phyloP scores from a whole-genome alignment of 1,284 basidiomycete species.

The Tilletia indica region DNA sequence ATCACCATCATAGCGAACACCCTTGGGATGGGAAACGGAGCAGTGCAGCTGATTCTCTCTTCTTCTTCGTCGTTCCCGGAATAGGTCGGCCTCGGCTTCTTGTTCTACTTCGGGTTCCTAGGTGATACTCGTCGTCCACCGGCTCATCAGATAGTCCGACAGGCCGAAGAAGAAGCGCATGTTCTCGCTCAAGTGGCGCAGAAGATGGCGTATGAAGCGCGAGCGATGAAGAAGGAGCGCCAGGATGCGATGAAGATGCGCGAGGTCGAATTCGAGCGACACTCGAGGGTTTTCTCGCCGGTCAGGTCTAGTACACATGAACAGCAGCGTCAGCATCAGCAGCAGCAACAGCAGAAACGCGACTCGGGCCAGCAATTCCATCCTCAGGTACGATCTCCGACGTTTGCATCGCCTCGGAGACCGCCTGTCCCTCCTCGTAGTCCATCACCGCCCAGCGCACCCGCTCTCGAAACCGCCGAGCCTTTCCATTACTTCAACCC shows the following conservation, averaged over 20 bases:
- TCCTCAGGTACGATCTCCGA: too few relatives aligned
- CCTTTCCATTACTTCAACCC: too few relatives aligned
- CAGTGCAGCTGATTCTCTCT: not conserved
- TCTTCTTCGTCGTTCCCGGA: not conserved
- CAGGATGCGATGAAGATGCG: not conserved
- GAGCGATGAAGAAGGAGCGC: not conserved
- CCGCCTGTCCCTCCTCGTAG: not conserved
- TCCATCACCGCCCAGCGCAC: too few relatives aligned
- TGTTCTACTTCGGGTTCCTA: not conserved
- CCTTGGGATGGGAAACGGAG: not conserved
- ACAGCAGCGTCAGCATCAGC: too few relatives aligned
- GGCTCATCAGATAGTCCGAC: not conserved
- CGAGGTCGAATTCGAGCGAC: too few relatives aligned
- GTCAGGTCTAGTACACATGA: too few relatives aligned
- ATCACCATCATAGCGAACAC: not conserved
- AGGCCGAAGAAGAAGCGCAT: slow-evolving; percentile 1
- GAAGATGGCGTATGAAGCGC: not conserved
- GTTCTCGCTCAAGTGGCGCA: slow-evolving; percentile 4
- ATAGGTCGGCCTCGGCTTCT: not conserved
- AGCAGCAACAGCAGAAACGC: not conserved
- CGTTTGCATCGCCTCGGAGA: not conserved
- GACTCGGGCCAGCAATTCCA: too few relatives aligned
- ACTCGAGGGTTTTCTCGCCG: too few relatives aligned
- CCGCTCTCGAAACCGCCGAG: too few relatives aligned
- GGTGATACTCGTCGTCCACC: slow-evolving; percentile 9